A percentile compares a stretch with the other conserved stretches of the same genome.
Evolutionary conservation across 163 green algal genomes (phyloP).

Genomic region (Scenedesmus sp.): DNA sequence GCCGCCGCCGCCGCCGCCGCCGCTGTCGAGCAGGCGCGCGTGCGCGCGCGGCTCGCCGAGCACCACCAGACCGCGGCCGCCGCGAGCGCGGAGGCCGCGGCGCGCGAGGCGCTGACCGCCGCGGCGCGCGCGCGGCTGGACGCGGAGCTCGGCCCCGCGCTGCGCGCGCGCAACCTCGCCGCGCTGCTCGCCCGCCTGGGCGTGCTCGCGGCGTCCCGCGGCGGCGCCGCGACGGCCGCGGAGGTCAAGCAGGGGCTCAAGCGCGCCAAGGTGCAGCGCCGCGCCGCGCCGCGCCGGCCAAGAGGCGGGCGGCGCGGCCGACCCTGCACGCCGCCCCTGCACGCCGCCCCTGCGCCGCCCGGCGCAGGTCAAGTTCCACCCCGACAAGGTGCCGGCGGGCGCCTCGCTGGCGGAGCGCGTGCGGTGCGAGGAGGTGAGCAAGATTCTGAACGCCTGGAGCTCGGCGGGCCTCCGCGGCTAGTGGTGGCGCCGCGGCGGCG

Average conservation of each 20-base stretch:
- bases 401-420: conserved; percentile 3
- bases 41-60: conserved; percentile 25
- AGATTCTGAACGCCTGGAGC: conserved; percentile 40
- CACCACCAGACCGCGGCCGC: conserved; percentile 5
- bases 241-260: neutral
- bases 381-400: conserved; percentile 36
- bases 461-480: neutral
- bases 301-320: too few relatives aligned
- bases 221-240: neutral
- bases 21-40: conserved; percentile 20
- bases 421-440: conserved; percentile 31
- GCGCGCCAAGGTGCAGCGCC: conserved; percentile 32
- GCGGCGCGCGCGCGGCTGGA: conserved; percentile 13
- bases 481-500: too few relatives aligned
- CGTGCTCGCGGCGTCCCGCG: neutral
- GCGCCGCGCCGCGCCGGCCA: too few relatives aligned
- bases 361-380: conserved; percentile 37
- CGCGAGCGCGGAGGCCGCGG: neutral
- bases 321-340: too few relatives aligned
- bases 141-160: neutral
- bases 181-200: conserved; percentile 29
- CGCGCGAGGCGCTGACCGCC: neutral
- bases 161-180: conserved; percentile 11
- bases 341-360: too few relatives aligned
- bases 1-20: neutral